Percentiles rank a stretch among this genome's conserved stretches.
phyloP scores from a whole-genome alignment of 306 rosid genomes.

The Fagus sylvatica region DNA sequence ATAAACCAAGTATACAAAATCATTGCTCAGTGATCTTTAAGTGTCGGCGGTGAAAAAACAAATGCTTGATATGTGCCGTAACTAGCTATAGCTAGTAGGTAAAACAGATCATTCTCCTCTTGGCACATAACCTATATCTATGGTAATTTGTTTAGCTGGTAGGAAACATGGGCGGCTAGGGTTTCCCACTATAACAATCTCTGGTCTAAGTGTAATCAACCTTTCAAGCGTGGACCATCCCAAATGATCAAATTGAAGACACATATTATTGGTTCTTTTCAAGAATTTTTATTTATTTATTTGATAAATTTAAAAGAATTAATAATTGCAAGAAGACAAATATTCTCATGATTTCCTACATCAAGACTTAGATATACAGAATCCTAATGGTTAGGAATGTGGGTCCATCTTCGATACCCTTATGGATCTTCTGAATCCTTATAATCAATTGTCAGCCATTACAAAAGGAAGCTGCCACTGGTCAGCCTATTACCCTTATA shows the following conservation, averaged over 20 bases:
- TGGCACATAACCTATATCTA: too few relatives aligned
- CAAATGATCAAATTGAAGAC: too few relatives aligned
- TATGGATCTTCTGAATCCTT: slow-evolving; percentile 38
- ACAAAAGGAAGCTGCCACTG: slow-evolving; percentile 1
- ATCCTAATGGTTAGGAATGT: slow-evolving; percentile 27
- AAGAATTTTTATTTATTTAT: too few relatives aligned
- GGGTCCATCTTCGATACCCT: slow-evolving; percentile 40
- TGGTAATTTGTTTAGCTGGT: slow-evolving; percentile 15
- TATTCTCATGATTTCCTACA: slow-evolving; percentile 26
- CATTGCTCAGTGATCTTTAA: too few relatives aligned
- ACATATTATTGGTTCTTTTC: too few relatives aligned
- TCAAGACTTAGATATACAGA: slow-evolving; percentile 15
- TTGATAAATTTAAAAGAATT: neutral
- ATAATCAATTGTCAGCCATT: slow-evolving; percentile 16
- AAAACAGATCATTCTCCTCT: too few relatives aligned
- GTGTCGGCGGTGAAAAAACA: too few relatives aligned
- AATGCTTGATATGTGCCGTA: too few relatives aligned
- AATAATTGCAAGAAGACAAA: slow-evolving; percentile 30
- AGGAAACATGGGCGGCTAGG: slow-evolving; percentile 34
- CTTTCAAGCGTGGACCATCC: too few relatives aligned
- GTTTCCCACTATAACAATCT: neutral
- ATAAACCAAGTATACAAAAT: too few relatives aligned
- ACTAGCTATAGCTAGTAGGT: too few relatives aligned
- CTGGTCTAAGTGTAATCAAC: too few relatives aligned
- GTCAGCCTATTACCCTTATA: neutral